A percentile compares a stretch with the other conserved stretches of the same genome.
Evolutionary conservation across 768 basidiomycete genomes (phyloP).

Genomic region (Nevesoporus exiguus): DNA sequence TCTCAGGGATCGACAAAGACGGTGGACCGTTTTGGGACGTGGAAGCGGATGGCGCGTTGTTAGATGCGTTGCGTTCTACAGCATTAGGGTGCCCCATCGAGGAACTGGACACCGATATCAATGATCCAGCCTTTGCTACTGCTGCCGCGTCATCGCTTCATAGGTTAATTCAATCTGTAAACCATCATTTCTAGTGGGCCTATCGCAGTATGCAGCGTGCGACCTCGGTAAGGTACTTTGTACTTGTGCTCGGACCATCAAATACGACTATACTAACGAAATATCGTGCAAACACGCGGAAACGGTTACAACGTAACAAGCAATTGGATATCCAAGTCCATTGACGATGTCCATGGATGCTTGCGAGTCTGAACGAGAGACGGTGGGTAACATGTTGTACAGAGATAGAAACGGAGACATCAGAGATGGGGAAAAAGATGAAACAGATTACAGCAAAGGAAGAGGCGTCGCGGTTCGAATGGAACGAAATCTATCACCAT

Average conservation of each 20-base stretch:
- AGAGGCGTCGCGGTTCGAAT: slow-evolving; percentile 8
- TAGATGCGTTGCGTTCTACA: slow-evolving; percentile 15
- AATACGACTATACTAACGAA: slow-evolving; percentile 13
- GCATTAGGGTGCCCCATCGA: slow-evolving; percentile 17
- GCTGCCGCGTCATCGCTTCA: slow-evolving; percentile 18
- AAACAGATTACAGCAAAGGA: slow-evolving; percentile 17
- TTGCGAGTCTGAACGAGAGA: slow-evolving; percentile 28
- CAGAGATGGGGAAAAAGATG: slow-evolving; percentile 15
- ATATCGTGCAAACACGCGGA: slow-evolving; percentile 2
- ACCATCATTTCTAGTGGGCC: background rate
- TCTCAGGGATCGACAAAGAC: slow-evolving; percentile 25
- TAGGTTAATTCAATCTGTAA: slow-evolving; percentile 11
- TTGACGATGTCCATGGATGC: slow-evolving; percentile 42
- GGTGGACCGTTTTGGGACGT: slow-evolving; percentile 24
- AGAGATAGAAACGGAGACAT: slow-evolving; percentile 16
- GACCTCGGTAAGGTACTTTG: background rate
- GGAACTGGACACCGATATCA: slow-evolving; percentile 27
- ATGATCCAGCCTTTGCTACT: slow-evolving; percentile 22
- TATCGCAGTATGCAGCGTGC: background rate
- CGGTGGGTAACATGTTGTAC: slow-evolving; percentile 31
- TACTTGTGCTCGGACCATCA: background rate
- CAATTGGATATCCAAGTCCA: slow-evolving; percentile 52
- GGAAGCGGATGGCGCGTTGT: slow-evolving; percentile 23
- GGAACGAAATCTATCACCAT: slow-evolving; percentile 28
- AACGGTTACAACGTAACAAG: slow-evolving; percentile 52